Evolutionary conservation across 306 rosid genomes (phyloP), one percentile per base, ranked within the genome.

Genomic region (Cucurbita moschata): DNA sequence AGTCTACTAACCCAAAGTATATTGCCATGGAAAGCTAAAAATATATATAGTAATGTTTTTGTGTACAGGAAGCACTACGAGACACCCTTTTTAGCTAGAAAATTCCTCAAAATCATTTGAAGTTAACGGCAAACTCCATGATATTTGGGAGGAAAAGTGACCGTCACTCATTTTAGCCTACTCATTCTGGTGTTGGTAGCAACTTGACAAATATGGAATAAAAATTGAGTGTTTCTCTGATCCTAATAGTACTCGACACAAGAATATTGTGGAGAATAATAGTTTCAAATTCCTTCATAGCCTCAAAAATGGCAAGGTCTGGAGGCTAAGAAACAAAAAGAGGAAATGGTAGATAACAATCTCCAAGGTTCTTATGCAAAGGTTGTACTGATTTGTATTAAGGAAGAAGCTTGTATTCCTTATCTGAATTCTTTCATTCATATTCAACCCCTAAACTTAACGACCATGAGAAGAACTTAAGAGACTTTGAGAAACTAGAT

Each of bases 121-220:
- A 19, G 53, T 72, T 8, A 30, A 78, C 14, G 14, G 61, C 1
- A 39, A 12, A 13, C 65, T 77, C 10, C 65, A 71, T 50, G 56
- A 77, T 40, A 8, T 71, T 4, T 10, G 10, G 6, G 68, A 54
- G 23, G 74, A 57, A 15, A 54, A 72, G 2, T 0, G 68, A 14
- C 1, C 16, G 0, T 73, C 1, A 63, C 61, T 14, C 74, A 78
- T 23, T 73, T 10, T 44, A 74, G 52, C 23, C 35, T 30, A 2
- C 81, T 73, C 56, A 78, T 37, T 6, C 61, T 51, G 59, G 1
- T 30, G 38, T 19, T 66, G 72, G 82, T 62, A 56, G 4, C 81
- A 53, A 42, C 16, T 73, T 56, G 15, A 21, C 37, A 6, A 9
- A 56, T 19, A 21, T 56, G 23, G 14, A 56, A 56, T 56, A 21